Conservation (phyloP, 108 stramenopile genomes). For the Nitzschia putrida region DNA sequence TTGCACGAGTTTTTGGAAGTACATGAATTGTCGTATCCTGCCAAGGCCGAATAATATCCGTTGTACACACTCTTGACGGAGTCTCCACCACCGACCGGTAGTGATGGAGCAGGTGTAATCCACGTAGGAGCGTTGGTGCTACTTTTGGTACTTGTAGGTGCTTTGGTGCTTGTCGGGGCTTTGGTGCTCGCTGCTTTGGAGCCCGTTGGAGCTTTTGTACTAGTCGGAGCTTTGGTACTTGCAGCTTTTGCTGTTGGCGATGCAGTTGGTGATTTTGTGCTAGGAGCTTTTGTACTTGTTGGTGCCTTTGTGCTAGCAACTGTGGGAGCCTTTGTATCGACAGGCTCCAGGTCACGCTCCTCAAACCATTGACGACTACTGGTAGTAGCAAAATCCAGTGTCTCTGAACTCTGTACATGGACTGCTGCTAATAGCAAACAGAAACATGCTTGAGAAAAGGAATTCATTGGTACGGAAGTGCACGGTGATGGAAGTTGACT, state of each 20-base stretch:
- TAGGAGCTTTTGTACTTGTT: neutral
- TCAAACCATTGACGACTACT: no score
- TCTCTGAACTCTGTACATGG: no score
- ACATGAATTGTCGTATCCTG: conserved; percentile 1
- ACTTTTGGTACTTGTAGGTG: no score
- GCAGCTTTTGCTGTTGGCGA: neutral
- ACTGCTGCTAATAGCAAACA: no score
- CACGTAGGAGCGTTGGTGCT: no score
- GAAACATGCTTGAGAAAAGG: no score
- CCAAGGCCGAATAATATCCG: conserved; percentile 1
- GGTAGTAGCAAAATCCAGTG: no score
- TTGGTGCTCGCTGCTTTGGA: neutral
- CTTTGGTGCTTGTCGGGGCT: no score
- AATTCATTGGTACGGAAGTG: no score
- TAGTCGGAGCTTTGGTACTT: neutral
- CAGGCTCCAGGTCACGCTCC: no score
- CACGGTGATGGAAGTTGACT: no score
- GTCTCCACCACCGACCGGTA: neutral
- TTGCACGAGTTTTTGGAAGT: conserved; percentile 4
- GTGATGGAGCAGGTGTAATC: no score
- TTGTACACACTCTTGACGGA: neutral
- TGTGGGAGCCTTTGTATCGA: neutral
- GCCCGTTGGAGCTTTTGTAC: neutral
- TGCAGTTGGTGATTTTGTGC: neutral
- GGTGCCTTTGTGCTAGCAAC: neutral